These are phyloP conservation scores for Podaxis rugospora DNA, from an alignment of 768 basidiomycete genomes.

Conservation along the genomic window DNA sequence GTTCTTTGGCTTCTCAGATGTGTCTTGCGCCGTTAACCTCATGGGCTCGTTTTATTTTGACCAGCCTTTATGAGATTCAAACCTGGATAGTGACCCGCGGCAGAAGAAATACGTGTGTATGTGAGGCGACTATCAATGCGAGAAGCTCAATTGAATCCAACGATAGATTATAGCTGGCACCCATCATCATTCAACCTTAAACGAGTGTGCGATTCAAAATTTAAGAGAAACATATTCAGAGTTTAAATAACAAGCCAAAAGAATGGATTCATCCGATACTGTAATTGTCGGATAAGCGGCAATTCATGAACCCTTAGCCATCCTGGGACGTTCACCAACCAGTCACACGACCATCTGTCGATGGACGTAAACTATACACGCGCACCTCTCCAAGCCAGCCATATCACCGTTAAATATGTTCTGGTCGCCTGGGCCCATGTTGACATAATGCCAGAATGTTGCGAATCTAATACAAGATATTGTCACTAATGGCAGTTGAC, in stretches of 20 bases:
- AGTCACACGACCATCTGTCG: neutral
- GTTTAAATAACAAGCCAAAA: neutral
- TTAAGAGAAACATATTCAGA: too few relatives aligned
- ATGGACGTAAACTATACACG: neutral
- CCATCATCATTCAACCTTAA: too few relatives aligned
- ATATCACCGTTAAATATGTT: slow-evolving; percentile 48
- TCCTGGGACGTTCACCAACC: neutral
- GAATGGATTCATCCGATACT: neutral
- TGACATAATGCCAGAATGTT: slow-evolving; percentile 61
- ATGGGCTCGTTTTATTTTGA: neutral
- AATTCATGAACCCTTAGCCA: neutral
- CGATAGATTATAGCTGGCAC: too few relatives aligned
- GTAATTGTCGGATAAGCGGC: neutral
- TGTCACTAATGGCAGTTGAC: neutral
- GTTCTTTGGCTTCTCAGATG: neutral
- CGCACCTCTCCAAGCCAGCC: slow-evolving; percentile 7
- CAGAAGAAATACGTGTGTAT: too few relatives aligned
- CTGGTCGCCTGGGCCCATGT: slow-evolving; percentile 53
- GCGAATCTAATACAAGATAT: slow-evolving; percentile 26
- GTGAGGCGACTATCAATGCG: too few relatives aligned
- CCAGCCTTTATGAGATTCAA: too few relatives aligned
- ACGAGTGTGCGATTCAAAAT: too few relatives aligned
- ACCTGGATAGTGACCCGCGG: too few relatives aligned
- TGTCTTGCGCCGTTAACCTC: neutral
- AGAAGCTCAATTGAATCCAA: too few relatives aligned